Evolutionary conservation across 192 early-diverging fungal species (phyloP).

Genomic region (Coemansia sp.): DNA sequence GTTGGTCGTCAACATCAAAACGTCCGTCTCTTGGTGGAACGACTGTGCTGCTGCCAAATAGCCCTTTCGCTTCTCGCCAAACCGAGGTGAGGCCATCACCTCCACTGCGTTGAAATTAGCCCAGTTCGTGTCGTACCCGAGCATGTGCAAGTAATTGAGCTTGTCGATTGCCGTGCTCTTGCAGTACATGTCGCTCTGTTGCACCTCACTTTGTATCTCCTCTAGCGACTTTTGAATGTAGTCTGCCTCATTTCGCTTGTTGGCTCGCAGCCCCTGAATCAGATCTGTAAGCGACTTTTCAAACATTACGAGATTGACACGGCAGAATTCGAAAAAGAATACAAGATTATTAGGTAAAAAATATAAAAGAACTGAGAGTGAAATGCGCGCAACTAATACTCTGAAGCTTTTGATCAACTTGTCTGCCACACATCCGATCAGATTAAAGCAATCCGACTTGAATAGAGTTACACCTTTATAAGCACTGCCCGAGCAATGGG

Average conservation of each 20-base stretch:
- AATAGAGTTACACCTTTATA: too few relatives aligned
- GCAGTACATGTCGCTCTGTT: constrained; percentile 78
- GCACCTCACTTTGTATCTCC: constrained; percentile 89
- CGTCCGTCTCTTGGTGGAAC: constrained; percentile 92
- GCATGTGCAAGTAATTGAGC: constrained; percentile 89
- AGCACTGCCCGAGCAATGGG: too few relatives aligned
- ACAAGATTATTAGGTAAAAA: not conserved
- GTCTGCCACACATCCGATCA: too few relatives aligned
- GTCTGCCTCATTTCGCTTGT: constrained; percentile 83
- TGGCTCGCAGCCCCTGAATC: constrained; percentile 92
- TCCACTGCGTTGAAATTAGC: constrained; percentile 95
- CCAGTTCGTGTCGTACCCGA: constrained; percentile 98
- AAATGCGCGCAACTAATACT: too few relatives aligned
- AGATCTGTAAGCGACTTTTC: constrained; percentile 87
- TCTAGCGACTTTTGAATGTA: constrained; percentile 86
- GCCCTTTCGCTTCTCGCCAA: constrained; percentile 85
- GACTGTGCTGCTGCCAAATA: constrained; percentile 90
- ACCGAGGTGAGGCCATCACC: constrained; percentile 90
- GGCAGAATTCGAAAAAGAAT: not conserved
- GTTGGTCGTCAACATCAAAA: constrained; percentile 96
- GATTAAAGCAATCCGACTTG: too few relatives aligned
- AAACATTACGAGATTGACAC: constrained; percentile 58
- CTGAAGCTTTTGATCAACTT: too few relatives aligned
- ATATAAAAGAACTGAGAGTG: not conserved
- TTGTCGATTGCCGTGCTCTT: constrained; percentile 92